These are phyloP conservation scores for Ambrosia trifida DNA, from an alignment of 129 eudicot genomes.

Conservation along the genomic window DNA sequence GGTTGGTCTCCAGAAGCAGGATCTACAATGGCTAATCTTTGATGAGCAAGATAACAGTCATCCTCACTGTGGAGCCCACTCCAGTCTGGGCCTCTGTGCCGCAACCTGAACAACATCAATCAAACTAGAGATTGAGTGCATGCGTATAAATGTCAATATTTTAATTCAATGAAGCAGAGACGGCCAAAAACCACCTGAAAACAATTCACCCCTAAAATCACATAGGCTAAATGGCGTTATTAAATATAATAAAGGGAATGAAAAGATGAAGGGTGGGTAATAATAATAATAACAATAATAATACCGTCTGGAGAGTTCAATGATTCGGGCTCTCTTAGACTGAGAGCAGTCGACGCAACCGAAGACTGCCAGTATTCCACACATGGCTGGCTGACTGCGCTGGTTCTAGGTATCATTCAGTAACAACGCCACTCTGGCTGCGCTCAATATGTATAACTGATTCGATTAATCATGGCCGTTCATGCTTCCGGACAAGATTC, in stretches of 20 bases:
- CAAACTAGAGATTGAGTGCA: neutral
- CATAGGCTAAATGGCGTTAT: too few relatives aligned
- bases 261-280: neutral
- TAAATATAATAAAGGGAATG: too few relatives aligned
- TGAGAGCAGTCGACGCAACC: conserved; percentile 85
- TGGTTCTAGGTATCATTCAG: too few relatives aligned
- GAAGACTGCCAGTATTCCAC: conserved; percentile 88
- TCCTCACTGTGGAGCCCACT: conserved; percentile 83
- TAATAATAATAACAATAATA: neutral
- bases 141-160: too few relatives aligned
- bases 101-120: conserved; percentile 48
- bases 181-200: too few relatives aligned
- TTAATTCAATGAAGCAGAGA: too few relatives aligned
- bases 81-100: conserved; percentile 99
- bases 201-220: too few relatives aligned
- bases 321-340: conserved; percentile 70
- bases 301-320: conserved; percentile 84
- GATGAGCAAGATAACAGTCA: conserved; percentile 95
- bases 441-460: too few relatives aligned
- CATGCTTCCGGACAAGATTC: too few relatives aligned
- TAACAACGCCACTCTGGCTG: too few relatives aligned
- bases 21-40: conserved; percentile 92
- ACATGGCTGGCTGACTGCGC: too few relatives aligned
- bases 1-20: conserved; percentile 99
- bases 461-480: too few relatives aligned